Percentiles rank a stretch among this genome's conserved stretches.
Evolutionary conservation across 805 yeast genomes (phyloP).

Genomic region (Candida succiphila): DNA sequence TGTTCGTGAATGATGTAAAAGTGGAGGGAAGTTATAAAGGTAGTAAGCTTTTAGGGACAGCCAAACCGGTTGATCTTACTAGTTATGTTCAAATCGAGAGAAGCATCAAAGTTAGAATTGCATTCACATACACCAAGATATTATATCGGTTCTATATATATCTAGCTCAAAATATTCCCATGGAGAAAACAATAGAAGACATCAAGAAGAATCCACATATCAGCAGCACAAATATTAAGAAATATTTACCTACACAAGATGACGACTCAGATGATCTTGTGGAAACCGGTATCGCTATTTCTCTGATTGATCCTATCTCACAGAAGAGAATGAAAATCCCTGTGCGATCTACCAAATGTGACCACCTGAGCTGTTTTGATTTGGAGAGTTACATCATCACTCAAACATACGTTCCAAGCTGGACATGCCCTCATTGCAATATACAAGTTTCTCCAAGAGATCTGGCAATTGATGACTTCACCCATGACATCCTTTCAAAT

Average conservation of each 20-base stretch:
- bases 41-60: constrained; percentile 66
- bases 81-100: constrained; percentile 22
- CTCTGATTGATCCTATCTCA: constrained; percentile 74
- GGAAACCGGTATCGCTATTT: constrained; percentile 54
- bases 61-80: constrained; percentile 75
- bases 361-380: constrained; percentile 86
- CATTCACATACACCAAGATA: constrained; percentile 47
- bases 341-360: constrained; percentile 57
- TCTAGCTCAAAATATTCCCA: constrained; percentile 39
- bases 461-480: constrained; percentile 67
- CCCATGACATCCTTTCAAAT: constrained; percentile 45
- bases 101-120: constrained; percentile 36
- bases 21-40: constrained; percentile 59
- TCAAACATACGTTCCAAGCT: constrained; percentile 72
- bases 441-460: constrained; percentile 39
- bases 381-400: constrained; percentile 61
- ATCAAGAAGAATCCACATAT: constrained; percentile 43
- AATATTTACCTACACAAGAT: constrained; percentile 15
- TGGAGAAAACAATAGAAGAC: constrained; percentile 29
- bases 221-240: constrained; percentile 34
- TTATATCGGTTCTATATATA: constrained; percentile 46
- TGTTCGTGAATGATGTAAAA: constrained; percentile 44
- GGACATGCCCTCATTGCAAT: constrained; percentile 85
- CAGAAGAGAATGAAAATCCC: constrained; percentile 65
- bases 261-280: constrained; percentile 62